phyloP scores from a whole-genome alignment of 441 rosid species.

The Arabidopsis lyrata region DNA sequence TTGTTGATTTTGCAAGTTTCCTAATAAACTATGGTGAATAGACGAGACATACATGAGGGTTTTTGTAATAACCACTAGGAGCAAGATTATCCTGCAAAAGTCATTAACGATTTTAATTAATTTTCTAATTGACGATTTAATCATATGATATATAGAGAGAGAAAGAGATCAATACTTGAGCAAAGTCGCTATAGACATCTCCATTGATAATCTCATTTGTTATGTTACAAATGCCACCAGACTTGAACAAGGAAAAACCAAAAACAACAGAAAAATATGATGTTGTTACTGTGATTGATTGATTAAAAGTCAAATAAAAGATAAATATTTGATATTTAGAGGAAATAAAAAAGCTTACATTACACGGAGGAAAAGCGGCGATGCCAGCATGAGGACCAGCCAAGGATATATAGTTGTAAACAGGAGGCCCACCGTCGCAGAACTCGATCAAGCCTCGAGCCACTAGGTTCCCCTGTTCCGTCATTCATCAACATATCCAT shows the following conservation, averaged over 20 bases:
- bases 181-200: too few species aligned
- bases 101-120: too few species aligned
- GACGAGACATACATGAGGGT: constrained; percentile 71
- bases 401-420: constrained; percentile 56
- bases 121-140: too few species aligned
- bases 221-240: too few species aligned
- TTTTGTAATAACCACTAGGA: constrained; percentile 42
- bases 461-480: constrained; percentile 82
- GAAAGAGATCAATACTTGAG: too few species aligned
- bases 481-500: constrained; percentile 27
- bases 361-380: constrained; percentile 59
- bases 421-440: constrained; percentile 87
- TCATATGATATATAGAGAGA: too few species aligned
- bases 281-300: constrained; percentile 2
- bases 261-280: constrained; percentile 1
- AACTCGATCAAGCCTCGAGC: constrained; percentile 85
- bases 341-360: constrained; percentile 50
- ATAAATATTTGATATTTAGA: neutral
- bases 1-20: neutral
- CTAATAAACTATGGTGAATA: neutral
- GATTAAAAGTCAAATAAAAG: neutral
- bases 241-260: too few species aligned
- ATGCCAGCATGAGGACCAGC: constrained; percentile 64
- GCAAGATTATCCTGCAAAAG: too few species aligned
- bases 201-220: too few species aligned